These are phyloP conservation scores for Penicillium sp. DNA, from an alignment of 2,329 filamentous ascomycete genomes.

Conservation along the genomic window DNA sequence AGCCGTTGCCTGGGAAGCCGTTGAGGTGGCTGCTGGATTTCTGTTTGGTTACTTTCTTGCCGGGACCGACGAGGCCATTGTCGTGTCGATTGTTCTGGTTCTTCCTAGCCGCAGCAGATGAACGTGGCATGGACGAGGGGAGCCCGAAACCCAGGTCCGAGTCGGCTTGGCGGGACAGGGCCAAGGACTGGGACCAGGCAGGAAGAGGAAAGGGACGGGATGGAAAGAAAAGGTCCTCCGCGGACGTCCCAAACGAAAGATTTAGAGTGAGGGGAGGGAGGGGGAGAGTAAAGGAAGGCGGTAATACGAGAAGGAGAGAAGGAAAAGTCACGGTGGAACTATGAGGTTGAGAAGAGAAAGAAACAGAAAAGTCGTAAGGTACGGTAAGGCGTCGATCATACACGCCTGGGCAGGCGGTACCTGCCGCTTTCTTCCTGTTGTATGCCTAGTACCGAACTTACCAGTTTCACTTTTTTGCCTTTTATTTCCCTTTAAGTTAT, in stretches of 20 bases:
- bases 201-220: constrained; percentile 23
- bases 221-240: constrained; percentile 18
- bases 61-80: constrained; percentile 78
- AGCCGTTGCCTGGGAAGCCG: constrained; percentile 47
- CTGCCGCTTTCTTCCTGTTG: constrained; percentile 4
- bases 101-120: constrained; percentile 49
- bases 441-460: neutral
- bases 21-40: constrained; percentile 57
- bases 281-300: constrained; percentile 8
- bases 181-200: constrained; percentile 48
- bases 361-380: constrained; percentile 14
- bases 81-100: constrained; percentile 76
- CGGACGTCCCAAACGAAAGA: constrained; percentile 11
- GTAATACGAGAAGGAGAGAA: constrained; percentile 20
- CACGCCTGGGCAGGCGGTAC: constrained; percentile 9
- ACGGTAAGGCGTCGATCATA: constrained; percentile 19
- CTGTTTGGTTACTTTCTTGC: constrained; percentile 64
- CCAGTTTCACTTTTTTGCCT: neutral
- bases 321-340: constrained; percentile 20
- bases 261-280: constrained; percentile 6
- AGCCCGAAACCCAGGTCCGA: constrained; percentile 43
- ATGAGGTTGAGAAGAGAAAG: constrained; percentile 13
- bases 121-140: constrained; percentile 50
- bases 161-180: constrained; percentile 50
- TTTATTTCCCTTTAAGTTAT: neutral